Percentiles rank a stretch among this genome's conserved stretches.
These are phyloP conservation scores for Serendipita sp. DNA, from an alignment of 768 basidiomycete genomes.

Conservation along the genomic window DNA sequence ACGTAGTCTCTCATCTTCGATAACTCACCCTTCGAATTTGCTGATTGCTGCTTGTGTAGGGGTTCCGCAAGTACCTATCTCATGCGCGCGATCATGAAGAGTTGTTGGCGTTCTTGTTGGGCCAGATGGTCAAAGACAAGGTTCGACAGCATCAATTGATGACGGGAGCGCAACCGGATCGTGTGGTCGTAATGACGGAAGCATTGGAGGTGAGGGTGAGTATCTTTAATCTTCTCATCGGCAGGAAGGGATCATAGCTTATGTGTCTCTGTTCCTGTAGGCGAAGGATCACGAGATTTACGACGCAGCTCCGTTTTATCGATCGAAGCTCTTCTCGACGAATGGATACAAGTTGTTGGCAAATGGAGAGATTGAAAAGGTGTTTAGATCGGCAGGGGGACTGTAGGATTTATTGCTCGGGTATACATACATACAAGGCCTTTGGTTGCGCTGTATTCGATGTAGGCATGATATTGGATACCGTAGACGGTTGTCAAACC, in stretches of 20 bases:
- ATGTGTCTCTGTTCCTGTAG: slow-evolving; percentile 28
- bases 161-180: slow-evolving; percentile 58
- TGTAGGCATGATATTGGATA: too few species aligned
- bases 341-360: slow-evolving; percentile 74
- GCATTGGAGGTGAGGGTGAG: slow-evolving; percentile 81
- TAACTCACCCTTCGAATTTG: too few species aligned
- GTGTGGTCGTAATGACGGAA: slow-evolving; percentile 55
- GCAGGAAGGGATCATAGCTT: background rate
- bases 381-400: slow-evolving; percentile 26
- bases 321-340: slow-evolving; percentile 63
- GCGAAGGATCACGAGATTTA: slow-evolving; percentile 96
- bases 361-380: slow-evolving; percentile 56
- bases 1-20: too few species aligned
- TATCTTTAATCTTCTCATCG: too few species aligned
- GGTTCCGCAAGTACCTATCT: slow-evolving; percentile 95
- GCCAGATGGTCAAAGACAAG: slow-evolving; percentile 84
- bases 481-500: too few species aligned
- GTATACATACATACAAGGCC: too few species aligned
- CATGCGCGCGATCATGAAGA: slow-evolving; percentile 95
- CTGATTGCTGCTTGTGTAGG: slow-evolving; percentile 37
- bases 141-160: slow-evolving; percentile 71
- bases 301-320: slow-evolving; percentile 73
- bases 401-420: background rate
- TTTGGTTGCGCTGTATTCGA: too few species aligned
- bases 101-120: slow-evolving; percentile 83